Percentiles rank a stretch among this genome's conserved stretches.
These are phyloP conservation scores for Auricularia auricula-judae DNA, from an alignment of 768 basidiomycete species.

Conservation along the genomic window DNA sequence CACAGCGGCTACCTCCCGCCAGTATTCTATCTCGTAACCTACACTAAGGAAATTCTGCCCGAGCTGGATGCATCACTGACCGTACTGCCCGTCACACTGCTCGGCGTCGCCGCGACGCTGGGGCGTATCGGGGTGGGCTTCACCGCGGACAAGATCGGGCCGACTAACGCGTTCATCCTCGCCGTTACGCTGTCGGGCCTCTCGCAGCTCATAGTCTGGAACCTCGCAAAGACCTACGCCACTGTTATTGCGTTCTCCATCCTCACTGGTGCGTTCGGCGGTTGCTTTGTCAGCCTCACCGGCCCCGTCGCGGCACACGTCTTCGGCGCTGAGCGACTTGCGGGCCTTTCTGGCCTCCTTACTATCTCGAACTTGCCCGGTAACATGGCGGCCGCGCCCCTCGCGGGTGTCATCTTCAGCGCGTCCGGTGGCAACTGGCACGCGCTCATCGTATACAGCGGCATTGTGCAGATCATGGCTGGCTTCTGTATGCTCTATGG, in stretches of 20 bases:
- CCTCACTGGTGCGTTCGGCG: constrained; percentile 25
- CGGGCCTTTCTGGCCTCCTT: constrained; percentile 9
- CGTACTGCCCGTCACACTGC: constrained; percentile 13
- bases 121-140: constrained; percentile 26
- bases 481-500: constrained; percentile 21
- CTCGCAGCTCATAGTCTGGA: constrained; percentile 29
- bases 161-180: constrained; percentile 29
- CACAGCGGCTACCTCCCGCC: constrained; percentile 11
- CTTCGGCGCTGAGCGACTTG: constrained; percentile 9
- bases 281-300: constrained; percentile 23
- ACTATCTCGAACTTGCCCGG: constrained; percentile 13
- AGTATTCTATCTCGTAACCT: constrained; percentile 16
- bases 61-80: constrained; percentile 8
- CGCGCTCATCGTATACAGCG: constrained; percentile 20
- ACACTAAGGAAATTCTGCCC: constrained; percentile 10
- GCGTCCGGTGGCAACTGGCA: constrained; percentile 21
- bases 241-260: constrained; percentile 21
- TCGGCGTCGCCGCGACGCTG: constrained; percentile 17
- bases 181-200: constrained; percentile 24
- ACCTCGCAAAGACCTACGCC: constrained; percentile 22
- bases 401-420: constrained; percentile 22
- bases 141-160: constrained; percentile 27
- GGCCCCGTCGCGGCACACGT: constrained; percentile 21
- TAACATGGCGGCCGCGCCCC: constrained; percentile 21
- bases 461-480: constrained; percentile 19